These are phyloP conservation scores for Phytophthora quininea DNA, from an alignment of 352 stramenopile species.

Conservation along the genomic window DNA sequence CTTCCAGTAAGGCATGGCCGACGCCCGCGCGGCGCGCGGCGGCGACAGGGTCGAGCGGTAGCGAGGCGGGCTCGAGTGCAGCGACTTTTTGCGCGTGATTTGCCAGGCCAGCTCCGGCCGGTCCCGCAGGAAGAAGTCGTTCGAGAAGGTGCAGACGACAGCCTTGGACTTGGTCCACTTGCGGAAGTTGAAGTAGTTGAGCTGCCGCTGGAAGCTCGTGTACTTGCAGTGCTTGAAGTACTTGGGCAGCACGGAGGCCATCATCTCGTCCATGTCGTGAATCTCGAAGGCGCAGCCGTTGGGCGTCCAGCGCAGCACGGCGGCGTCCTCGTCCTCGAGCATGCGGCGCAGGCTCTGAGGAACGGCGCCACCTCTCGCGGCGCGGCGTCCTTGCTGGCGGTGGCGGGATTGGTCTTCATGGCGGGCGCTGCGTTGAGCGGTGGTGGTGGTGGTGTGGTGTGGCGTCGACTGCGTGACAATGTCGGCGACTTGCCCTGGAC, in stretches of 20 bases:
- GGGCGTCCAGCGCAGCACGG: constrained; percentile 65
- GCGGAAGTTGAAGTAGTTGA: constrained; percentile 95
- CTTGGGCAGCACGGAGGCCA: constrained; percentile 86
- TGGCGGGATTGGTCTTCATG: background rate
- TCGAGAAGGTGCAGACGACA: no score
- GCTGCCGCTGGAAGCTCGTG: constrained; percentile 93
- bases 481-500: constrained; percentile 15
- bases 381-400: background rate
- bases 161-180: constrained; percentile 62
- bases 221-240: constrained; percentile 96
- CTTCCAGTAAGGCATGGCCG: constrained; percentile 31
- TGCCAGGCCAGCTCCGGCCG: constrained; percentile 66
- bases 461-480: constrained; percentile 7
- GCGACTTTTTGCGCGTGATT: constrained; percentile 76
- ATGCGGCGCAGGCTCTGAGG: constrained; percentile 68
- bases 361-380: constrained; percentile 68
- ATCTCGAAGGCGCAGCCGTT: constrained; percentile 76
- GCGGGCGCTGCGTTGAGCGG: background rate
- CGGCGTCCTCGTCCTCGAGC: constrained; percentile 60
- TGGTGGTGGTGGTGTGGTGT: constrained; percentile 4
- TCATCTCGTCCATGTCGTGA: constrained; percentile 82
- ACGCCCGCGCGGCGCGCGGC: constrained; percentile 5
- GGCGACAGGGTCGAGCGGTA: constrained; percentile 1
- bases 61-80: constrained; percentile 29
- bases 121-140: constrained; percentile 76